Base-by-base conservation (phyloP, 2,329 filamentous ascomycete genomes). In the Torrubiella hemipterigena region DNA sequence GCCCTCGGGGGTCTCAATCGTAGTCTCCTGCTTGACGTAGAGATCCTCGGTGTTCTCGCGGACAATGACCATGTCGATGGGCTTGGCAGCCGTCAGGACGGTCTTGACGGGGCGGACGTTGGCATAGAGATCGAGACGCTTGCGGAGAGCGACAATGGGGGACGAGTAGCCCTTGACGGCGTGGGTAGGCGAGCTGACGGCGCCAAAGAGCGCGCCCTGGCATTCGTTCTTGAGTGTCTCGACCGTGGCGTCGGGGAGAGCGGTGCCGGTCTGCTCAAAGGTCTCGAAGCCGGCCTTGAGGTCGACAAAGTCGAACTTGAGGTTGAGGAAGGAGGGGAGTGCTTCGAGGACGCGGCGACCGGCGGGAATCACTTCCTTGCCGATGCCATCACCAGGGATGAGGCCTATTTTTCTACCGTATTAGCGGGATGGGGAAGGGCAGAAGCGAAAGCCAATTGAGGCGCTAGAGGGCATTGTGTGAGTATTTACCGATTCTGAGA, bases 11-110 rank as follows among this genome's bases (percentile, higher is more conserved):
- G 72, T 75, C 32, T 83, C 73, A 53, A 74, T 79, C 15, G 86
- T 95, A 56, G 69, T 79, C 66, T 98, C 91, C 57, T 96, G 82
- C 66, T 96, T 96, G 47, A 98, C 89, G 60, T 94, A 94, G 24
- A 98, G 72, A 56, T 98, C 91, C 65, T 98, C 91, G 19, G 91
- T 98, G 67, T 98, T 98, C 63, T 98, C 91, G 42, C 91, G 83
- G 33, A 96, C 91, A 49, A 96, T 98, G 50, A 98, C 91, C 56
- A 98, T 80, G 62, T 98, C 91, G 50, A 95, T 86, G 40, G 81
- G 33, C 13, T 67, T 70, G 27, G 59, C 45, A 33, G 73, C 70
- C 20, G 74, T 80, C 39, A 65, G 51, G 40, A 84, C 74, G 27
- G 81, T 81, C 67, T 95, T 95, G 56, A 96, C 91, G 32, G 89